Base-by-base conservation (phyloP, 768 basidiomycete genomes). In the Pholiota molesta region DNA sequence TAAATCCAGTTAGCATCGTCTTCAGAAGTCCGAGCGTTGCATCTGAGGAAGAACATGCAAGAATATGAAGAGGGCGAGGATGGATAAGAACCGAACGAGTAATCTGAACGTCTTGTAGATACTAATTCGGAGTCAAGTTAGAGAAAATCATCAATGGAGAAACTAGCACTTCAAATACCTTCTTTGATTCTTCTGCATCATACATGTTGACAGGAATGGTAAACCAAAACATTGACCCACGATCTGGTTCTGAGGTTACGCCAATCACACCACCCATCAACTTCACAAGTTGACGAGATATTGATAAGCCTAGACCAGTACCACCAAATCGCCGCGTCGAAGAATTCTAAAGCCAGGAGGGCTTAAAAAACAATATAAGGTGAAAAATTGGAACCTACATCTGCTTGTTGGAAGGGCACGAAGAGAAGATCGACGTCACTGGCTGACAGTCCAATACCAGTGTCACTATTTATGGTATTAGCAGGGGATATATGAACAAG, bases 261-360 rank as follows among this genome's bases (percentile, higher is more conserved):
- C 86, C 88, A 55, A 92, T 90, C 5, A 82, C 84, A 21, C 90
- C 90, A 19, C 87, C 86, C 83, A 91, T 87, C n/a, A 90, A 80
- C 67, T 88, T 88, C 51, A 90, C 89, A 35, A 92, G 75, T 65
- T 90, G 87, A 14, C 88, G 82, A 8, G 88, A 90, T 65, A 92
- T 92, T 6, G 87, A 89, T 23, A 91, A 74, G 19, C 90, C 90
- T 9, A 92, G 72, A 10, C 90, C 90, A n/a, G 90, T 91, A 2
- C 90, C 90, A 51, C 90, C 90, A 68, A 89, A 91, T 7, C 86
- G 81, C 28, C 90, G 84, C 7, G 90, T 91, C 0, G 88, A 89
- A 0, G 89, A 90, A 64, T 88, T 90, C 77, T 81, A 57, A 6
- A 44, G 52, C 13, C 52, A n/a, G 33, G 17, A 52, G 28, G 28